These are phyloP conservation scores for Cryptococcus sp. DNA, from an alignment of 1,284 basidiomycete species.

Conservation along the genomic window DNA sequence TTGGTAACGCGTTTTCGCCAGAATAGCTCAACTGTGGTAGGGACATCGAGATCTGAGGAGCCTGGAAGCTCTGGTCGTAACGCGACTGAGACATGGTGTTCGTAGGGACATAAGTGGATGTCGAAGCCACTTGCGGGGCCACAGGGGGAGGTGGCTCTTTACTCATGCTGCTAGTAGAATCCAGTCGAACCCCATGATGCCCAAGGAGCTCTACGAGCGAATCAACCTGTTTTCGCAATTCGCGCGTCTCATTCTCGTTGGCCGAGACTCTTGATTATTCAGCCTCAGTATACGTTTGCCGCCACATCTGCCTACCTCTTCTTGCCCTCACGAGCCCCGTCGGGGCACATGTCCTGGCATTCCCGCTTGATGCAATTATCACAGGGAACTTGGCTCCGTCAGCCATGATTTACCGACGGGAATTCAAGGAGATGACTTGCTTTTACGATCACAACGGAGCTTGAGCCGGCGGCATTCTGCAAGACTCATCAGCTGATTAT, in stretches of 20 bases:
- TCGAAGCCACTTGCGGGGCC: not conserved
- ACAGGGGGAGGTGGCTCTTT: not conserved
- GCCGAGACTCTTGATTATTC: conserved; percentile 2
- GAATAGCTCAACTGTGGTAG: not conserved
- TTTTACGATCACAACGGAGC: not conserved
- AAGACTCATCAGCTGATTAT: not conserved
- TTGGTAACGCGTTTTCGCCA: not conserved
- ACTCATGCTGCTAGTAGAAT: not conserved
- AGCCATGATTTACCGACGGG: not conserved
- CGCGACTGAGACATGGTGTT: not conserved
- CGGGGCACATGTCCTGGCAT: conserved; percentile 33
- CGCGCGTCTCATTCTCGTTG: conserved; percentile 10
- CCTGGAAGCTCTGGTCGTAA: not conserved
- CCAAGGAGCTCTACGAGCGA: conserved; percentile 18
- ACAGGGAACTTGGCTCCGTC: conserved; percentile 33
- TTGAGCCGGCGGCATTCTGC: not conserved
- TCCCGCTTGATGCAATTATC: conserved; percentile 32
- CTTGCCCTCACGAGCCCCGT: conserved; percentile 22
- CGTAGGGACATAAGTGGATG: not conserved
- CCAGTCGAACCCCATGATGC: conserved; percentile 4
- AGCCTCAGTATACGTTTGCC: not conserved
- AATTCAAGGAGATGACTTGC: not conserved
- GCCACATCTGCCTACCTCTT: conserved; percentile 9
- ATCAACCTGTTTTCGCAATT: conserved; percentile 20
- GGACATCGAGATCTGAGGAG: not conserved